phyloP scores from a whole-genome alignment of 1,284 basidiomycete species.

The Dichomitus squalens region DNA sequence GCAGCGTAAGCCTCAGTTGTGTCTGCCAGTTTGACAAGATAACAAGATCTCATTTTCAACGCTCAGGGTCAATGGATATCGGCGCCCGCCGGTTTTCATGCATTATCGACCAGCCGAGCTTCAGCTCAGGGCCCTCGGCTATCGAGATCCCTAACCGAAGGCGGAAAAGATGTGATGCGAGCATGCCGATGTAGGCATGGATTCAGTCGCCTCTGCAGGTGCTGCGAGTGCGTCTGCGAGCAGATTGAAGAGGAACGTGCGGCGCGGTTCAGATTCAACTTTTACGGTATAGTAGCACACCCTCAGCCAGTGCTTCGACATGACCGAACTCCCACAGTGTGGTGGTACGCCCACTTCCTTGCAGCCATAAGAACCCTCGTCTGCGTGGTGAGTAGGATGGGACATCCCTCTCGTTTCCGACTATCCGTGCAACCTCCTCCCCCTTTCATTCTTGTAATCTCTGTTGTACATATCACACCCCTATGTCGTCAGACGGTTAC shows the following conservation, averaged over 20 bases:
- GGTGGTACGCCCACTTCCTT: slow-evolving; percentile 3
- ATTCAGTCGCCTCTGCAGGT: neutral
- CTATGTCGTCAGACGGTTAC: slow-evolving; percentile 22
- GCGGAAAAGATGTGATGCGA: neutral
- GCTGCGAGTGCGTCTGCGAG: neutral
- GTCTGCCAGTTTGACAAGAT: neutral
- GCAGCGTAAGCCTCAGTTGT: neutral
- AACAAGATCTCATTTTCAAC: too few species aligned
- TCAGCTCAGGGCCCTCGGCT: neutral
- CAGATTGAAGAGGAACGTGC: neutral
- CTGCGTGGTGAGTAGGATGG: neutral
- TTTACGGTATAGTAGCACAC: slow-evolving; percentile 9
- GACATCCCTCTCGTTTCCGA: neutral
- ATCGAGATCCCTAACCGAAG: neutral
- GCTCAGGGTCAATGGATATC: neutral
- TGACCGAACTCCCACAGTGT: slow-evolving; percentile 3
- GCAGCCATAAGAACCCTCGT: slow-evolving; percentile 7
- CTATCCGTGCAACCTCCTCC: neutral
- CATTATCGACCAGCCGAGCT: neutral
- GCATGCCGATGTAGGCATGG: neutral
- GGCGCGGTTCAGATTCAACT: slow-evolving; percentile 2
- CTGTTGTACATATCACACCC: neutral
- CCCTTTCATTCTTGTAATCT: neutral
- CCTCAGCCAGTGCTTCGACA: neutral
- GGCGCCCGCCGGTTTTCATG: neutral